Conservation (phyloP, 805 yeast genomes). For the Starmerella floris region DNA sequence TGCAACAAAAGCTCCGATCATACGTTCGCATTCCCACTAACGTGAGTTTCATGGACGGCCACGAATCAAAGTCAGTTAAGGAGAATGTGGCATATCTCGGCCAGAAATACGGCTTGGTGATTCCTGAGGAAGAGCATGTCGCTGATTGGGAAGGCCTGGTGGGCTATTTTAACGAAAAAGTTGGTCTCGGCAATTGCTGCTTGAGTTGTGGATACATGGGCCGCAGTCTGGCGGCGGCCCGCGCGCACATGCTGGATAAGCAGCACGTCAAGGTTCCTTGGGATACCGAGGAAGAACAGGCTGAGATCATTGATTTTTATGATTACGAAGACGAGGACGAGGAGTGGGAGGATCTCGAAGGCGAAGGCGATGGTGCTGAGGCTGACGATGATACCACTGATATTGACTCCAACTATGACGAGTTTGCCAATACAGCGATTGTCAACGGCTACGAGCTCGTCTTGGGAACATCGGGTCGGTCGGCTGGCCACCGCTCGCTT, state of each 20-base stretch:
- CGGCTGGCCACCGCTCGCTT: constrained; percentile 70
- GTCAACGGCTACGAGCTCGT: constrained; percentile 51
- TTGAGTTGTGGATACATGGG: constrained; percentile 75
- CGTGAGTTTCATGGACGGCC: constrained; percentile 33
- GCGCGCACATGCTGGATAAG: constrained; percentile 77
- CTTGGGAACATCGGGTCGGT: constrained; percentile 57
- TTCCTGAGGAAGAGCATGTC: constrained; percentile 69
- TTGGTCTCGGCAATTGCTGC: constrained; percentile 75
- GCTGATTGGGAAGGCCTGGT: constrained; percentile 58
- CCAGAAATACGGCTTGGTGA: constrained; percentile 64
- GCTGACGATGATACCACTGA: constrained; percentile 23
- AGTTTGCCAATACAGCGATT: constrained; percentile 30
- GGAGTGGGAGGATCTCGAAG: constrained; percentile 29
- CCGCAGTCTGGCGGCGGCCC: constrained; percentile 65
- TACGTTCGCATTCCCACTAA: constrained; percentile 26
- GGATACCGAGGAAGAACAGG: constrained; percentile 64
- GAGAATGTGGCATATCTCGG: constrained; percentile 65
- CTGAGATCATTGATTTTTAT: constrained; percentile 65
- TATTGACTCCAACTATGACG: constrained; percentile 2
- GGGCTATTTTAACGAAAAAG: constrained; percentile 61
- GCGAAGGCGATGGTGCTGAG: constrained; percentile 21
- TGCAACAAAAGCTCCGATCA: constrained; percentile 20
- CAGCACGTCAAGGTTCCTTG: constrained; percentile 83
- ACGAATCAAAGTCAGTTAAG: constrained; percentile 40
- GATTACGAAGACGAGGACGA: constrained; percentile 58